These are phyloP conservation scores for Boletus barrowsii DNA, from an alignment of 768 basidiomycete genomes.

Conservation along the genomic window DNA sequence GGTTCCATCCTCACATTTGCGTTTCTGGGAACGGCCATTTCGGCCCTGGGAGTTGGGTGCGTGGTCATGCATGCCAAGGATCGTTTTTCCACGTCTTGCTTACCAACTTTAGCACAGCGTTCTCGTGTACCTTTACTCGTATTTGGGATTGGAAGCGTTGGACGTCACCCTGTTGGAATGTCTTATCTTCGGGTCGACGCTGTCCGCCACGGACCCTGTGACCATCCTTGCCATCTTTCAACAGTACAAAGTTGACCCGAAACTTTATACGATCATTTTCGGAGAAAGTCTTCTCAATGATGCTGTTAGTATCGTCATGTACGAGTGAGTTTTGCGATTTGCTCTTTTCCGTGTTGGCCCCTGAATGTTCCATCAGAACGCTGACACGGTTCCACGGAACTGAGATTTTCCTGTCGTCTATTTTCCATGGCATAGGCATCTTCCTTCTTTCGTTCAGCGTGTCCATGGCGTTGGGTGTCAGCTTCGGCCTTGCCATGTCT, in stretches of 20 bases:
- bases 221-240: conserved; percentile 99
- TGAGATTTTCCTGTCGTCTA: conserved; percentile 80
- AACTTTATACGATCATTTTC: conserved; percentile 95
- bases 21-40: conserved; percentile 94
- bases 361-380: conserved; percentile 52
- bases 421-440: conserved; percentile 96
- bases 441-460: conserved; percentile 94
- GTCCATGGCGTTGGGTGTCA: conserved; percentile 91
- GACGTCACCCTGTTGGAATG: conserved; percentile 88
- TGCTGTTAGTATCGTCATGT: conserved; percentile 99
- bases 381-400: conserved; percentile 87
- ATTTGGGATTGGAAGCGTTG: conserved; percentile 87
- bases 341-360: neutral
- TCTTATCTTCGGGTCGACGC: conserved; percentile 91
- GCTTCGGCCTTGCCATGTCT: conserved; percentile 88
- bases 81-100: conserved; percentile 24
- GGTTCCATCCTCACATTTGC: conserved; percentile 94
- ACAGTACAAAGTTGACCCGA: conserved; percentile 97
- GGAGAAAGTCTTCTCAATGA: conserved; percentile 97
- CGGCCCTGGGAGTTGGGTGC: conserved; percentile 96
- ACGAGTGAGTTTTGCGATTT: conserved; percentile 71
- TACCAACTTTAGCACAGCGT: conserved; percentile 64
- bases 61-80: conserved; percentile 1
- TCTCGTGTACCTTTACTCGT: conserved; percentile 92
- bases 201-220: conserved; percentile 97